Evolutionary conservation across 2,329 filamentous ascomycete species (phyloP).

Genomic region (Fusarium sp.): DNA sequence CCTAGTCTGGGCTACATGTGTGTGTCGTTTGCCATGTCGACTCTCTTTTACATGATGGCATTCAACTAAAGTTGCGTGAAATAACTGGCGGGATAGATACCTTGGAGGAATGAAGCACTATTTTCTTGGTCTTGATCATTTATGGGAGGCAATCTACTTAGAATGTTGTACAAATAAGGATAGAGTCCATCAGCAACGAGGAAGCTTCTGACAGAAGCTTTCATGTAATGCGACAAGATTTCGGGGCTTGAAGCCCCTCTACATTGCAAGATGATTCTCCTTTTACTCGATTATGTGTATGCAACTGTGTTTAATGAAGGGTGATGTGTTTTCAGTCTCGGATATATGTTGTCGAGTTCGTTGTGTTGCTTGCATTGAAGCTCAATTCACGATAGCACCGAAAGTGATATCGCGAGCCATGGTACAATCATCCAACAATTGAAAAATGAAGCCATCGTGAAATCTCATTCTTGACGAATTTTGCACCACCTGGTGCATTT

Average conservation of each 20-base stretch:
- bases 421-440: background rate
- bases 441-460: slow-evolving; percentile 26
- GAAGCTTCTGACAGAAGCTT: background rate
- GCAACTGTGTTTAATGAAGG: background rate
- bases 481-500: slow-evolving; percentile 43
- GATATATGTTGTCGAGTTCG: background rate
- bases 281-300: background rate
- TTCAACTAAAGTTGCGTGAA: slow-evolving; percentile 19
- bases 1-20: slow-evolving; percentile 31
- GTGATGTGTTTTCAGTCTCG: background rate
- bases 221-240: slow-evolving; percentile 8
- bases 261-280: background rate
- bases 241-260: background rate
- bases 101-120: slow-evolving; percentile 1
- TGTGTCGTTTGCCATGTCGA: slow-evolving; percentile 31
- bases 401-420: background rate
- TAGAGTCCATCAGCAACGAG: slow-evolving; percentile 19
- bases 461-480: slow-evolving; percentile 5
- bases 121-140: slow-evolving; percentile 12
- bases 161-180: slow-evolving; percentile 15
- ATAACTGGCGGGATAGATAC: background rate
- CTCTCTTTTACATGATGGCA: slow-evolving; percentile 27
- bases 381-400: background rate
- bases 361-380: background rate
- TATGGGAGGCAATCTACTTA: slow-evolving; percentile 1